Conservation (phyloP, 2,329 filamentous ascomycete genomes). For the Nemania sp. region DNA sequence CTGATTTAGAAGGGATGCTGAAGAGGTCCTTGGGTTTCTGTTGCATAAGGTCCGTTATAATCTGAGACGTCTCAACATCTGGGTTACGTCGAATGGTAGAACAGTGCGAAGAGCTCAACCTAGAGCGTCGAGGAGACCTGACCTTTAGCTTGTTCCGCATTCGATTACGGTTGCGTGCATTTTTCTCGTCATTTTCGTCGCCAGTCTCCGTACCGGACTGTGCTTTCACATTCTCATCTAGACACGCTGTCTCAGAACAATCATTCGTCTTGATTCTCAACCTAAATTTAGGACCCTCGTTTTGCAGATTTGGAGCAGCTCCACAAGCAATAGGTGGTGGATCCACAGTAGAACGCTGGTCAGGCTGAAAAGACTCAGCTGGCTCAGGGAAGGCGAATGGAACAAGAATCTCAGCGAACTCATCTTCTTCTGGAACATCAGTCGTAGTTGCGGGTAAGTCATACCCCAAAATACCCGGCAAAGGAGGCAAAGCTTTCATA, state of each 20-base stretch:
- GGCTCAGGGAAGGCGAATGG: slow-evolving; percentile 32
- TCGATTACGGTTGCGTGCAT: slow-evolving; percentile 14
- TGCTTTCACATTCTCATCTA: slow-evolving; percentile 21
- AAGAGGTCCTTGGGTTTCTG: slow-evolving; percentile 35
- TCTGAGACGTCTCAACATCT: slow-evolving; percentile 18
- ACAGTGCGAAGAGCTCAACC: slow-evolving; percentile 21
- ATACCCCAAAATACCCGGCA: slow-evolving; percentile 43
- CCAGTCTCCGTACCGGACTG: slow-evolving; percentile 19
- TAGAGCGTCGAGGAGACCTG: slow-evolving; percentile 30
- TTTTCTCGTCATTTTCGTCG: slow-evolving; percentile 4
- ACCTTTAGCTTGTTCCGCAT: slow-evolving; percentile 33
- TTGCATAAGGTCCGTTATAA: slow-evolving; percentile 25
- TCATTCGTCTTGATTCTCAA: slow-evolving; percentile 32
- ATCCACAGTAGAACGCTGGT: not conserved
- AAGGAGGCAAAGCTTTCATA: slow-evolving; percentile 55
- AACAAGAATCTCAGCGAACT: slow-evolving; percentile 36
- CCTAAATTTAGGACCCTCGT: slow-evolving; percentile 33
- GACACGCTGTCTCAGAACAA: slow-evolving; percentile 22
- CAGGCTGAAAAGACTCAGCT: not conserved
- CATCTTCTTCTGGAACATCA: slow-evolving; percentile 31
- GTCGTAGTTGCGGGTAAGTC: slow-evolving; percentile 26
- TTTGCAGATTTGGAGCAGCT: slow-evolving; percentile 18
- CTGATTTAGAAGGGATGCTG: slow-evolving; percentile 25
- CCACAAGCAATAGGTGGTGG: not conserved
- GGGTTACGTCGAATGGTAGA: slow-evolving; percentile 33